phyloP scores from a whole-genome alignment of 2,329 filamentous ascomycete genomes.

The Pyrenophora teres region DNA sequence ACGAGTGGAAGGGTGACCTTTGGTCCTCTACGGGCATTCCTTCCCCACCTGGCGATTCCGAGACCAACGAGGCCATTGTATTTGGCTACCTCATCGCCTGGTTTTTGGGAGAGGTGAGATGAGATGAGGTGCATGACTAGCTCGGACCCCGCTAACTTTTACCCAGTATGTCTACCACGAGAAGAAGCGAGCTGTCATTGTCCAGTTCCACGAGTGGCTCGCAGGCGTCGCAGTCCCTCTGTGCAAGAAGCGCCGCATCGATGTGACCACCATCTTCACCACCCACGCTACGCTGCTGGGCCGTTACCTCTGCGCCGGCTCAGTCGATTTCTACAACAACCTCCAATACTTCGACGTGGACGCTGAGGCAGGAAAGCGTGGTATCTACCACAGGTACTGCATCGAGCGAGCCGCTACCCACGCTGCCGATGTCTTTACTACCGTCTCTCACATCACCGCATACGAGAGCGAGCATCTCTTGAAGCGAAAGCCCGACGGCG shows the following conservation, averaged over 20 bases:
- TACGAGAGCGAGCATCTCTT: slow-evolving; percentile 97
- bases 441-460: slow-evolving; percentile 96
- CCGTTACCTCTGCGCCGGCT: slow-evolving; percentile 94
- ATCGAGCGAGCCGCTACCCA: slow-evolving; percentile 94
- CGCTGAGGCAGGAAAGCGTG: slow-evolving; percentile 93
- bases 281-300: slow-evolving; percentile 95
- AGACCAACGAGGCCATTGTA: slow-evolving; percentile 96
- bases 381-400: slow-evolving; percentile 98
- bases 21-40: slow-evolving; percentile 94
- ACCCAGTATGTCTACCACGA: slow-evolving; percentile 88
- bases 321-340: slow-evolving; percentile 99
- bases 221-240: slow-evolving; percentile 91
- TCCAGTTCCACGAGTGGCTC: slow-evolving; percentile 99
- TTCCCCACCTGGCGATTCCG: slow-evolving; percentile 86
- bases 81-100: slow-evolving; percentile 97
- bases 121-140: not conserved
- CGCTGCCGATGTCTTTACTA: slow-evolving; percentile 94
- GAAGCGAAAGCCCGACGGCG: slow-evolving; percentile 96
- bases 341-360: slow-evolving; percentile 96
- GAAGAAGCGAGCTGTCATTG: slow-evolving; percentile 88
- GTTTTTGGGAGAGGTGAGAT: slow-evolving; percentile 89
- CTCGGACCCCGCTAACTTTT: slow-evolving; percentile 19
- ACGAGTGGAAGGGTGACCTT: slow-evolving; percentile 96
- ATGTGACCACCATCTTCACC: slow-evolving; percentile 97
- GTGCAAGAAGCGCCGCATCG: slow-evolving; percentile 91